Evolutionary conservation across 2,329 filamentous ascomycete species (phyloP).

Genomic region (Penicillium paneum): DNA sequence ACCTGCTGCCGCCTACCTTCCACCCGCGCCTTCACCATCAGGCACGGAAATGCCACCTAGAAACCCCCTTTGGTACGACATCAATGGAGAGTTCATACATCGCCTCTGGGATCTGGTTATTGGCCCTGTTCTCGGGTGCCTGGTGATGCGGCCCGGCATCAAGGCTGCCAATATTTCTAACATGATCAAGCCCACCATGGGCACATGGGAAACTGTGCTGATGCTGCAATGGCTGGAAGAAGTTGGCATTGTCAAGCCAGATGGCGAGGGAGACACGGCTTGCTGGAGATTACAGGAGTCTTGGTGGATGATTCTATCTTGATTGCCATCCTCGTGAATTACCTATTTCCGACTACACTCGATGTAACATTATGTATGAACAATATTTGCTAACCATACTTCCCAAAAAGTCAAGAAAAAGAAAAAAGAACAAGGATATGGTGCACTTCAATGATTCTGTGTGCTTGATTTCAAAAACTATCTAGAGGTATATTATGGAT

Average conservation of each 20-base stretch:
- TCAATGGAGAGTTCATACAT: conserved; percentile 39
- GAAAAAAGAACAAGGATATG: background rate
- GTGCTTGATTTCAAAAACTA: background rate
- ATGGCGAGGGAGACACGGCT: conserved; percentile 11
- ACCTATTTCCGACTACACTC: background rate
- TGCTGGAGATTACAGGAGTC: conserved; percentile 38
- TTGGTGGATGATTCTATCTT: conserved; percentile 42
- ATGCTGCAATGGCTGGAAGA: conserved; percentile 42
- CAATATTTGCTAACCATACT: background rate
- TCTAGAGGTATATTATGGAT: conserved; percentile 2
- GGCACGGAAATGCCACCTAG: conserved; percentile 20
- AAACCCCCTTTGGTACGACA: conserved; percentile 50
- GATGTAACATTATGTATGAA: background rate
- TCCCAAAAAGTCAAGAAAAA: background rate
- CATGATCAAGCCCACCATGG: conserved; percentile 40
- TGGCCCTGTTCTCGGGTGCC: conserved; percentile 41
- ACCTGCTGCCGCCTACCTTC: conserved; percentile 6
- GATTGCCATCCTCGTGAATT: background rate
- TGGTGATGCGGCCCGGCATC: conserved; percentile 43
- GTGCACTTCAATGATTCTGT: background rate
- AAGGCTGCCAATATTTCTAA: conserved; percentile 33
- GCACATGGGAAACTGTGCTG: conserved; percentile 42
- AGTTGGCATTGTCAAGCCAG: conserved; percentile 20
- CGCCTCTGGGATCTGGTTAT: conserved; percentile 45
- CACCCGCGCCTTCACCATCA: conserved; percentile 14